Evolutionary conservation across 257 asterid genomes (phyloP), one percentile per base, ranked within the genome.

Genomic region (Capsicum chinense): DNA sequence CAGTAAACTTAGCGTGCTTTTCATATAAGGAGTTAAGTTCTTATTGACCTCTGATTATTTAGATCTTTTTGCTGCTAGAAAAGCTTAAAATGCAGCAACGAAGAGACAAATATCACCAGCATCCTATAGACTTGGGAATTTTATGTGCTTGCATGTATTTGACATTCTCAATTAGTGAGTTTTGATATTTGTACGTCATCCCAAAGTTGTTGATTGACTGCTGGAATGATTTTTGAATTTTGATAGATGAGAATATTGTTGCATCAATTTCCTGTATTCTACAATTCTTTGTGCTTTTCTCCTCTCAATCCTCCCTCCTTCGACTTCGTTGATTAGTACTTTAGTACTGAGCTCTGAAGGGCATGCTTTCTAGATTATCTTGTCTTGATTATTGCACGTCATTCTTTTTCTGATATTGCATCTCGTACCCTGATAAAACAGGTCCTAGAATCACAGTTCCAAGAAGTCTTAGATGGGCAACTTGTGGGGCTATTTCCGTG

Each of bases 381-480:
- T 42, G 13, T 80, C 9, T 80, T 80, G n/a, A 39, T 44, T 62
- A 64, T 48, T 48, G 35, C 54, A n/a, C 52, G 59, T 2, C 0
- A 13, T 39, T 64, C 79, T 82, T 52, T 52, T 82, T 37, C 79
- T 82, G 66, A 68, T 15, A 64, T 9, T 82, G 54, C 67, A 26
- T 50, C 1, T 52, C 0, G n/a, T 37, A 48, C 17, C 33, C 69
- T 85, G 89, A 44, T 56, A 71, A 76, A 88, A 89, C 94, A 93
- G 98, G 98, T 85, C 97, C 97, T 16, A 90, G 99, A 87, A 91
- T 93, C 80, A 94, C 97, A 7, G 88, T 90, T 85, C 95, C 95
- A 52, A 91, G 98, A 80, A 89, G 90, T 83, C 92, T 94, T 66
- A 90, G 98, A 80, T 94, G 99, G 98, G 97, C 93, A 56, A 88